Percentiles rank a stretch among this genome's conserved stretches.
phyloP scores from a whole-genome alignment of 2,329 filamentous ascomycete species.

The Amauroascus niger region DNA sequence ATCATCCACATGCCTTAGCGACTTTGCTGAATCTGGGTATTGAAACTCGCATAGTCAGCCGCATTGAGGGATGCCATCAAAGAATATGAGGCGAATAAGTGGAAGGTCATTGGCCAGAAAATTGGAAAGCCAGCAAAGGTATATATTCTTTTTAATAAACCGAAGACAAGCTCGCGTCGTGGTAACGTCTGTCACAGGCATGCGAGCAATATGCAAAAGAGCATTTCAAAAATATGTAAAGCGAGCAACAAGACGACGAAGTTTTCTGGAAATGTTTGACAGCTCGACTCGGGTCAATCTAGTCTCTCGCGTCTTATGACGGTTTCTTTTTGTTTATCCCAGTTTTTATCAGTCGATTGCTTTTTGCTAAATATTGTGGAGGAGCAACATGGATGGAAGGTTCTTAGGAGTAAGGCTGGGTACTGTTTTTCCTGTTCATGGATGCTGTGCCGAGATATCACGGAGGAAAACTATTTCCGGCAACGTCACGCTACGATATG shows the following conservation, averaged over 20 bases:
- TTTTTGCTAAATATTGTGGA: conserved; percentile 9
- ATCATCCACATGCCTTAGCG: background rate
- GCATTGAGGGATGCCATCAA: conserved; percentile 83
- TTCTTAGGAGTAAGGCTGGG: conserved; percentile 18
- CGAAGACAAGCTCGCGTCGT: background rate
- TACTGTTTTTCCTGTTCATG: conserved; percentile 14
- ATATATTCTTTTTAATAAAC: conserved; percentile 18
- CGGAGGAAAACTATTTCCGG: conserved; percentile 4
- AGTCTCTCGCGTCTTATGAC: conserved; percentile 6
- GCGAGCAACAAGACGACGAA: background rate
- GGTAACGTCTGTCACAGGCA: conserved; percentile 43
- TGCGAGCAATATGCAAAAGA: conserved; percentile 94
- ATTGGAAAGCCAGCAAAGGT: conserved; percentile 97
- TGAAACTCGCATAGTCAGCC: conserved; percentile 27
- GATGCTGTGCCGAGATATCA: conserved; percentile 12
- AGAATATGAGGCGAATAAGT: conserved; percentile 97
- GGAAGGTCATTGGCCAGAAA: conserved; percentile 94
- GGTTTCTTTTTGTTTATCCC: background rate
- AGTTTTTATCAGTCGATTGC: background rate
- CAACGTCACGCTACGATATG: conserved; percentile 17
- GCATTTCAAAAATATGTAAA: conserved; percentile 54
- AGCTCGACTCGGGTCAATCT: background rate
- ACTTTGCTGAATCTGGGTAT: conserved; percentile 1
- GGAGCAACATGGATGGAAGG: conserved; percentile 16
- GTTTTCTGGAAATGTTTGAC: conserved; percentile 4